A percentile compares a stretch with the other conserved stretches of the same genome.
phyloP scores from a whole-genome alignment of 1,284 basidiomycete genomes.

The Rhodotorula sp. region DNA sequence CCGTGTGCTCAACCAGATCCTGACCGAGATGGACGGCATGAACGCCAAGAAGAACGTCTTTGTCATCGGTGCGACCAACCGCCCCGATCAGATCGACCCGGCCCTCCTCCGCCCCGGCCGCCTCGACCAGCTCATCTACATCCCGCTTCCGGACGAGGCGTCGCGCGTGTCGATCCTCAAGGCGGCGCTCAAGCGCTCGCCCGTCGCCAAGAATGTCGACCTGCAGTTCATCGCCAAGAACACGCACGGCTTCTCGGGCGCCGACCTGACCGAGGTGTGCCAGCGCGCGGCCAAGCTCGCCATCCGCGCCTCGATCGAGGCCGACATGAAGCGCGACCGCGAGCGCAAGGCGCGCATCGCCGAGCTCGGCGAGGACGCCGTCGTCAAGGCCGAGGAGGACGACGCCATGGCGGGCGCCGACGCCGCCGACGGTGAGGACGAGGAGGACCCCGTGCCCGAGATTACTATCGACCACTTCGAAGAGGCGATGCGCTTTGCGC shows the following conservation, averaged over 20 bases:
- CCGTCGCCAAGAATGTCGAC: constrained; percentile 81
- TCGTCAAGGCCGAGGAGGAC: constrained; percentile 63
- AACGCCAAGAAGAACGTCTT: constrained; percentile 90
- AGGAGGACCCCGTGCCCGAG: constrained; percentile 91
- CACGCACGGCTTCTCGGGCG: constrained; percentile 98
- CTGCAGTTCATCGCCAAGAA: constrained; percentile 84
- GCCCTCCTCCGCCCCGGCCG: constrained; percentile 97
- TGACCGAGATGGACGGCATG: constrained; percentile 99
- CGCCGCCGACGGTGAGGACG: constrained; percentile 44
- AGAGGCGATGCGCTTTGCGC: constrained; percentile 71
- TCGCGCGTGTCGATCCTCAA: constrained; percentile 89
- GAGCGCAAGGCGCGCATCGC: constrained; percentile 83
- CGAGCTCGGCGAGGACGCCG: constrained; percentile 62
- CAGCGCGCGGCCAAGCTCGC: constrained; percentile 96
- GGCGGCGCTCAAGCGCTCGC: constrained; percentile 90
- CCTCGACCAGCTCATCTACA: constrained; percentile 67
- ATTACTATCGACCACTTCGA: constrained; percentile 66
- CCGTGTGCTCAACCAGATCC: constrained; percentile 56
- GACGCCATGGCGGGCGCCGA: constrained; percentile 25
- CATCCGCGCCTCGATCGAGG: constrained; percentile 91
- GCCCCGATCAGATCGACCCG: constrained; percentile 98
- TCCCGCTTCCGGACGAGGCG: constrained; percentile 78
- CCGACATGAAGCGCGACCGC: constrained; percentile 77
- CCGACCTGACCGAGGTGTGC: constrained; percentile 98
- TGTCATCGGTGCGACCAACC: constrained; percentile 91